These are phyloP conservation scores for Scutellaria baicalensis DNA, from an alignment of 257 asterid species.

Conservation along the genomic window DNA sequence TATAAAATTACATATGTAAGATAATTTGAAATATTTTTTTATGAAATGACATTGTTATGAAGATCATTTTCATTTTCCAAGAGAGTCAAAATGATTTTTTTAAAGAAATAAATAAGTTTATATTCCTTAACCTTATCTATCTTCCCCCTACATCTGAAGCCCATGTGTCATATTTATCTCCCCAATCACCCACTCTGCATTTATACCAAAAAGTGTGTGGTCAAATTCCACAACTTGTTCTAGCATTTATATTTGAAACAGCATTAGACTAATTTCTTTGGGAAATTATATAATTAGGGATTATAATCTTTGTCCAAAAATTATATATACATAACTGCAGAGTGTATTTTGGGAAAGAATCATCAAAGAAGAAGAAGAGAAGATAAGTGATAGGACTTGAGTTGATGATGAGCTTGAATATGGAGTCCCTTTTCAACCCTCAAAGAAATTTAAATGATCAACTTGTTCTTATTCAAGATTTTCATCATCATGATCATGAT, in stretches of 20 bases:
- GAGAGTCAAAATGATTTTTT: not conserved
- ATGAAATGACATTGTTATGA: not conserved
- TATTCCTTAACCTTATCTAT: slow-evolving; percentile 17
- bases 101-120: not conserved
- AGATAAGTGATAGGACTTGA: not conserved
- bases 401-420: slow-evolving; percentile 1
- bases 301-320: not conserved
- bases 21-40: not conserved
- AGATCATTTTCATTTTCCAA: not conserved
- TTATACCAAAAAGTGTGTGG: not conserved
- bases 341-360: slow-evolving; percentile 7
- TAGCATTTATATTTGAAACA: not conserved
- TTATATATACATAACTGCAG: slow-evolving; percentile 10
- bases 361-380: not conserved
- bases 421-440: slow-evolving; percentile 25
- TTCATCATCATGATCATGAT: not conserved
- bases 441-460: slow-evolving; percentile 36
- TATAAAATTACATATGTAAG: too few species aligned
- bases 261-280: not conserved
- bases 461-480: not conserved
- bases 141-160: not conserved
- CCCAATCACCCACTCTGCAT: not conserved
- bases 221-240: not conserved
- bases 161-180: slow-evolving; percentile 6
- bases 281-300: too few species aligned